Conservation (phyloP, 371 early-diverging fungal species). For the Actinomortierella ambigua region DNA sequence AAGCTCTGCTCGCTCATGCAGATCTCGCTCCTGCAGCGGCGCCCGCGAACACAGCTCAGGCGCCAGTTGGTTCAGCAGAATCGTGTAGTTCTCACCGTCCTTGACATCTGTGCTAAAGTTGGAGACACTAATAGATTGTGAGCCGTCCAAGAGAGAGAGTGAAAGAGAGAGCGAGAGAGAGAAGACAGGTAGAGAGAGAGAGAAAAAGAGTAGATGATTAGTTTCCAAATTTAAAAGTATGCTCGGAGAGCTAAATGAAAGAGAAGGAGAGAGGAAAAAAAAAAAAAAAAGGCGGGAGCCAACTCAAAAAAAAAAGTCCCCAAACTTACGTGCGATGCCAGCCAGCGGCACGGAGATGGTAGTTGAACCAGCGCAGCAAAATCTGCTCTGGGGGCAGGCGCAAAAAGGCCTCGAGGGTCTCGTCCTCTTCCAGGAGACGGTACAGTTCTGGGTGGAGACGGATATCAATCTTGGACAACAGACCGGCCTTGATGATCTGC, state of each 20-base stretch:
- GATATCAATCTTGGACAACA: conserved; percentile 94
- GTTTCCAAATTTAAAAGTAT: neutral
- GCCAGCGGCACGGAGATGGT: conserved; percentile 93
- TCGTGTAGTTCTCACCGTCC: conserved; percentile 94
- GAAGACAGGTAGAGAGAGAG: neutral
- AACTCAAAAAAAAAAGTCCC: too few species aligned
- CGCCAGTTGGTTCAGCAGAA: conserved; percentile 91
- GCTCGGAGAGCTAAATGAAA: neutral
- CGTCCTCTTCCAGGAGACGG: conserved; percentile 89
- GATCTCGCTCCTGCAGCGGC: conserved; percentile 82
- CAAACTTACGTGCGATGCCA: conserved; percentile 70
- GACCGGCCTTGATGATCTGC: conserved; percentile 98
- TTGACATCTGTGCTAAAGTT: conserved; percentile 94
- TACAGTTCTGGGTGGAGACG: conserved; percentile 96
- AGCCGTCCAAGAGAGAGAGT: neutral
- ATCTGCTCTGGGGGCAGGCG: conserved; percentile 94
- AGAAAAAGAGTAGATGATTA: neutral
- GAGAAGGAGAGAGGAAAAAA: neutral
- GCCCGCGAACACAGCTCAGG: conserved; percentile 81
- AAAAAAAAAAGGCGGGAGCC: conserved; percentile 1
- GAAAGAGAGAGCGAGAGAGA: neutral
- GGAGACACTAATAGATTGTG: too few species aligned
- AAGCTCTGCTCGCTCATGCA: conserved; percentile 83
- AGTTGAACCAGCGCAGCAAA: conserved; percentile 97
- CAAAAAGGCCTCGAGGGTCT: conserved; percentile 89